Evolutionary conservation across 768 basidiomycete genomes (phyloP).

Genomic region (Antrodiella citrinella): DNA sequence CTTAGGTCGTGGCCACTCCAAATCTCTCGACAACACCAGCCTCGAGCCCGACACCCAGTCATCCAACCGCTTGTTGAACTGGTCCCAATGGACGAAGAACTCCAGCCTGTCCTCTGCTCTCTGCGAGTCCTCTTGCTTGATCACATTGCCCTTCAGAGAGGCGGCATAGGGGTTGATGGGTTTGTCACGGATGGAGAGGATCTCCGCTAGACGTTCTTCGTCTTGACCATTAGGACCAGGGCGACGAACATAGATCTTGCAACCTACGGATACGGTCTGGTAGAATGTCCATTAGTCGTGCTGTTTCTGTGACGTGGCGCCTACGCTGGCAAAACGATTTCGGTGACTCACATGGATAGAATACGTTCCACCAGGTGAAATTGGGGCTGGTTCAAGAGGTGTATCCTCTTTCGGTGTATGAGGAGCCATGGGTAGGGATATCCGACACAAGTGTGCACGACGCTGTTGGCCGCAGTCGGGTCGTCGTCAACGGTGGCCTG

Average conservation of each 20-base stretch:
- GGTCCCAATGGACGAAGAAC: constrained; percentile 98
- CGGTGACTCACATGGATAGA: constrained; percentile 52
- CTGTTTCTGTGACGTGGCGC: constrained; percentile 14
- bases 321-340: constrained; percentile 1
- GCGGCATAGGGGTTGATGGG: constrained; percentile 54
- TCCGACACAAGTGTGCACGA: not conserved
- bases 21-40: constrained; percentile 73
- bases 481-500: not conserved
- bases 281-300: constrained; percentile 8
- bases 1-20: constrained; percentile 96
- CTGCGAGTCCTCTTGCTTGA: constrained; percentile 37
- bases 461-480: not conserved
- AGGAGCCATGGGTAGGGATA: constrained; percentile 17
- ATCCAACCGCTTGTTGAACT: constrained; percentile 98
- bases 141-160: constrained; percentile 27
- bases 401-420: constrained; percentile 29
- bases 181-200: constrained; percentile 90
- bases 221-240: constrained; percentile 62
- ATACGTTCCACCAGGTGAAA: constrained; percentile 71
- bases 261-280: constrained; percentile 85
- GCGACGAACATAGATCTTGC: constrained; percentile 90
- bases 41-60: constrained; percentile 93
- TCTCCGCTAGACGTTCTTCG: constrained; percentile 93
- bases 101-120: constrained; percentile 77
- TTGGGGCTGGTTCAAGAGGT: constrained; percentile 45